These are phyloP conservation scores for Auriscalpium orientale DNA, from an alignment of 768 basidiomycete species.

Conservation along the genomic window DNA sequence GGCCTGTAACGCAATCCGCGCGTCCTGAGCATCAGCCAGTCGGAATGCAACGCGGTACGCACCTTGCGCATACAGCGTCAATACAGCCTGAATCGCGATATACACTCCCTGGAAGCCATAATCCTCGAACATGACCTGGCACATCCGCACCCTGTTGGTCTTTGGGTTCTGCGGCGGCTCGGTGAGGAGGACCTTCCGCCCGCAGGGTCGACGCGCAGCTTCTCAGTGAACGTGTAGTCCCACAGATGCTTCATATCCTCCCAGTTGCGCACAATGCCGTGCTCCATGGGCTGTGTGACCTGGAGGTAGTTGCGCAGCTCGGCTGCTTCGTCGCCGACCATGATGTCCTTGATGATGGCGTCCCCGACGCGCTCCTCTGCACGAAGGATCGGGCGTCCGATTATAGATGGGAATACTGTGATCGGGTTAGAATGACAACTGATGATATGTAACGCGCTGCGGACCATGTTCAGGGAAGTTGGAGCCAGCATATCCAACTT, in stretches of 20 bases:
- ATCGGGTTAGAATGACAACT: neutral
- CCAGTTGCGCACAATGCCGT: slow-evolving; percentile 98
- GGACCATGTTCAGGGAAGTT: slow-evolving; percentile 58
- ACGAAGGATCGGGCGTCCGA: slow-evolving; percentile 94
- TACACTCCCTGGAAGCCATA: slow-evolving; percentile 96
- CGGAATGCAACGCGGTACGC: slow-evolving; percentile 21
- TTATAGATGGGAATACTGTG: slow-evolving; percentile 90
- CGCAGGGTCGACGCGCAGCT: slow-evolving; percentile 79
- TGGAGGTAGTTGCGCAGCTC: slow-evolving; percentile 92
- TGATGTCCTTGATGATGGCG: slow-evolving; percentile 89
- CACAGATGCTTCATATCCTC: slow-evolving; percentile 97
- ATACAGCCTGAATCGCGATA: slow-evolving; percentile 95
- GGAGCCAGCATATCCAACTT: slow-evolving; percentile 56
- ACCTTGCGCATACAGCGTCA: slow-evolving; percentile 99
- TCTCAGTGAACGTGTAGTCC: slow-evolving; percentile 98
- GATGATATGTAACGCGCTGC: too few relatives aligned
- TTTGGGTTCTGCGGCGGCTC: slow-evolving; percentile 99
- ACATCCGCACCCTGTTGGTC: slow-evolving; percentile 87
- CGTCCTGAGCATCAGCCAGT: neutral
- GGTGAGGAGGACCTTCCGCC: slow-evolving; percentile 86
- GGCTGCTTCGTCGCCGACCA: slow-evolving; percentile 97
- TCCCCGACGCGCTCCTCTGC: slow-evolving; percentile 92
- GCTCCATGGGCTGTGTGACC: slow-evolving; percentile 97
- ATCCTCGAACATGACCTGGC: slow-evolving; percentile 98
- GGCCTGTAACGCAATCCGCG: slow-evolving; percentile 41